A percentile compares a stretch with the other conserved stretches of the same genome.
Evolutionary conservation across 75 land plant species (phyloP).

Genomic region (Picea glauca): DNA sequence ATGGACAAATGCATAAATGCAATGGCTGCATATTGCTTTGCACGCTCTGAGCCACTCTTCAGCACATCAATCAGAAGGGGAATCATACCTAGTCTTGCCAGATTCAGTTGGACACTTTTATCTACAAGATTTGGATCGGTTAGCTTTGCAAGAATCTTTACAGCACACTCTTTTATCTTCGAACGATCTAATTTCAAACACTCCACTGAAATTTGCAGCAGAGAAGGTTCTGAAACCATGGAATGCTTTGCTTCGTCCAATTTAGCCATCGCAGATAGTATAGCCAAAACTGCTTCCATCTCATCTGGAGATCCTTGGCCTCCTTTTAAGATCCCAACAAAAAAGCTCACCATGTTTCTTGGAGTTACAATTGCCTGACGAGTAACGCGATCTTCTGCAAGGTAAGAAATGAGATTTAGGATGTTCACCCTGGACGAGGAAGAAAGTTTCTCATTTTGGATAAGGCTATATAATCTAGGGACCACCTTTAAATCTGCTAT

Average conservation of each 20-base stretch:
- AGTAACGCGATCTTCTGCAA: constrained; percentile 19
- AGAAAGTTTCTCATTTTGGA: constrained; percentile 9
- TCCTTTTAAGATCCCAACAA: constrained; percentile 10
- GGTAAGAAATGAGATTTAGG: constrained; percentile 11
- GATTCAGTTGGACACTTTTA: not conserved
- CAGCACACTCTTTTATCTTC: constrained; percentile 18
- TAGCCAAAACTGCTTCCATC: constrained; percentile 12
- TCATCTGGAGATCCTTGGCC: constrained; percentile 7
- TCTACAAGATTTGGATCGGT: constrained; percentile 3
- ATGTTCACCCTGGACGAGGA: constrained; percentile 12
- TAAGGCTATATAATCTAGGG: constrained; percentile 4
- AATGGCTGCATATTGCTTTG: constrained; percentile 15
- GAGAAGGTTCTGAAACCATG: constrained; percentile 13
- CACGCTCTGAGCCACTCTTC: constrained; percentile 15
- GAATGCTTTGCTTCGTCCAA: constrained; percentile 10
- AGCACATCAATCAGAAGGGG: constrained; percentile 9
- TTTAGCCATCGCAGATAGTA: constrained; percentile 18
- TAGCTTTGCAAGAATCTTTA: constrained; percentile 15
- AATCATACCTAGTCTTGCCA: constrained; percentile 14
- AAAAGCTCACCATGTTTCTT: constrained; percentile 4
- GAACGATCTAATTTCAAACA: constrained; percentile 13
- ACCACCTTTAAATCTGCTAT: constrained; percentile 7
- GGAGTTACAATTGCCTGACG: constrained; percentile 14
- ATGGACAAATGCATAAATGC: constrained; percentile 11
- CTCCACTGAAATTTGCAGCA: constrained; percentile 3